Evolutionary conservation across 495 filamentous ascomycete species (phyloP), one percentile per base, ranked within the genome.

Genomic region (Bathelium albidoporum): DNA sequence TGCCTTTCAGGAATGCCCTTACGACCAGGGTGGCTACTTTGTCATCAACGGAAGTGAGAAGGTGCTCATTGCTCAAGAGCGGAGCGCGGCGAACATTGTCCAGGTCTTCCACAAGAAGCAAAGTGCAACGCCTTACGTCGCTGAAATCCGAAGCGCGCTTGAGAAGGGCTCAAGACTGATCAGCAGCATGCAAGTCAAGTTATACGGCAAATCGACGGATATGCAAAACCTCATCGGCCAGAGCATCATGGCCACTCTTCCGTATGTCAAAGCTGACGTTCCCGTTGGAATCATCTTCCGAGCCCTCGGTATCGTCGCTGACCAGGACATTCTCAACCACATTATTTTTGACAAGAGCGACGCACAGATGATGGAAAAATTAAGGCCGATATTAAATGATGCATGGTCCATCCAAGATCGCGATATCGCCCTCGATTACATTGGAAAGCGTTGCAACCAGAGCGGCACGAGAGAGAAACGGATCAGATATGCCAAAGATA

Each of bases 1-100:
- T 70, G 79, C 85, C 12, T 85, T 89, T 75, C 93, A 93, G 71
- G 94, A 99, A 75, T 99, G 94, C 62, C 94, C 95, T 0, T 97
- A 95, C 73, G 94, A 99, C 71, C 93, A 94, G 67, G 94, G 94
- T 58, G 94, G 94, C 62, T 99, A 99, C 68, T 99, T 99, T 74
- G 87, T 99, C 65, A 97, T 99, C 77, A 99, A 97, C 76, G 94
- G 94, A n/a, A 94, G 89, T 73, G 94, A 99, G 73, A 99, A 99
- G 81, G 94, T 99, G 24, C 74, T 99, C 64, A 97, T 99, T 65
- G 95, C 95, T 1, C 94, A 99, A 74, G 94, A 99, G 74, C 87
- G 94, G 29, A 95, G 90, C 68, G 95, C 95, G 20, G 95, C 92
- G 69, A 99, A 97, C 69, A 97, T 97, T 49, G 92, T 97, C 9